Percentiles rank a stretch among this genome's conserved stretches.
These are phyloP conservation scores for Trichoderma atroviride DNA, from an alignment of 2,329 filamentous ascomycete species.

Conservation along the genomic window DNA sequence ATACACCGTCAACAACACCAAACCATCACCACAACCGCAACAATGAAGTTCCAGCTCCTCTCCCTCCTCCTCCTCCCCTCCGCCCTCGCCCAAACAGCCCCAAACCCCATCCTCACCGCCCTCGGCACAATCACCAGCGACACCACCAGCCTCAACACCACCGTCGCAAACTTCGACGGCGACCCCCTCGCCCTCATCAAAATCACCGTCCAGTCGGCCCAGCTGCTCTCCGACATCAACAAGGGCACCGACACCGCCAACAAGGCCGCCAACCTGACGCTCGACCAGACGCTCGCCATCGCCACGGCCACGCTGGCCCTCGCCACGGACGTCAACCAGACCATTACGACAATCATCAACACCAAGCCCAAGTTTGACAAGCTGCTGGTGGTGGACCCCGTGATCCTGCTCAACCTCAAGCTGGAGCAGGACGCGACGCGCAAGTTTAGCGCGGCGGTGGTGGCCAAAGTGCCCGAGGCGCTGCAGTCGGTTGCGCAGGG, in stretches of 20 bases:
- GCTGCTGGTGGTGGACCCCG: constrained; percentile 46
- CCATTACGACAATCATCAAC: constrained; percentile 43
- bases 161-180: constrained; percentile 44
- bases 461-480: constrained; percentile 45
- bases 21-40: constrained; percentile 13
- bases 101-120: constrained; percentile 39
- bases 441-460: constrained; percentile 43
- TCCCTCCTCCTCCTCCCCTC: constrained; percentile 32
- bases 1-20: not conserved
- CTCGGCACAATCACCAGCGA: constrained; percentile 41
- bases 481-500: constrained; percentile 39
- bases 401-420: constrained; percentile 48
- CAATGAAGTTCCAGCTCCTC: constrained; percentile 32
- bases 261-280: constrained; percentile 42
- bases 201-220: constrained; percentile 44
- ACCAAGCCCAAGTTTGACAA: constrained; percentile 50
- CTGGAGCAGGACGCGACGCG: constrained; percentile 45
- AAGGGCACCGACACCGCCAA: constrained; percentile 43
- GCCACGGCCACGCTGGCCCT: constrained; percentile 43
- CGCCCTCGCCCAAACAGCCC: constrained; percentile 32
- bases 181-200: constrained; percentile 43
- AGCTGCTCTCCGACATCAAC: constrained; percentile 46
- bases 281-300: constrained; percentile 44
- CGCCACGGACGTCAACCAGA: constrained; percentile 42
- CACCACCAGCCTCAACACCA: constrained; percentile 31